Percentiles rank a stretch among this genome's conserved stretches.
These are phyloP conservation scores for Immersiporthe knoxdaviesiana DNA, from an alignment of 2,329 filamentous ascomycete species.

Conservation along the genomic window DNA sequence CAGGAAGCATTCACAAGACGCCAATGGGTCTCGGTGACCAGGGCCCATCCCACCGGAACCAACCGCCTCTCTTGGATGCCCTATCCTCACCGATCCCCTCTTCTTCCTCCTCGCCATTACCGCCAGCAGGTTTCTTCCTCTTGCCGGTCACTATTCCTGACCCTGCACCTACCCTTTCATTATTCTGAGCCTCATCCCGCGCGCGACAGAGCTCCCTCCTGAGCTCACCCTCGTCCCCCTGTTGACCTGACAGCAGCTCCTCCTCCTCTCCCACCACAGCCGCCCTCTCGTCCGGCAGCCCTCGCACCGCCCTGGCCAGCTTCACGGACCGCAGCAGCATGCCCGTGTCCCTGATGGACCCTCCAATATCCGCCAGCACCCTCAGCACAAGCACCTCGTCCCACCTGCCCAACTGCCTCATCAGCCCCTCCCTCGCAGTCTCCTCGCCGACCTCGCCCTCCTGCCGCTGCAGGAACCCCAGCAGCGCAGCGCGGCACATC, in stretches of 20 bases:
- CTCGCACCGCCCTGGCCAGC: conserved; percentile 34
- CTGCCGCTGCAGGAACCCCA: conserved; percentile 44
- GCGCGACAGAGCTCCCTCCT: conserved; percentile 15
- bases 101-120: conserved; percentile 27
- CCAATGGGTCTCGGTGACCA: conserved; percentile 65
- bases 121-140: conserved; percentile 24
- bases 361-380: conserved; percentile 37
- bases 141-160: conserved; percentile 15
- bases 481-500: conserved; percentile 41
- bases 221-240: conserved; percentile 15
- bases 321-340: conserved; percentile 37
- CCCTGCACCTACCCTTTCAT: background rate
- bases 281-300: conserved; percentile 31
- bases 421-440: conserved; percentile 28
- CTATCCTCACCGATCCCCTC: conserved; percentile 30
- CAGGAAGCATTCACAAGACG: conserved; percentile 44
- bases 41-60: conserved; percentile 53
- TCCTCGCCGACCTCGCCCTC: conserved; percentile 32
- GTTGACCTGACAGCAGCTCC: background rate
- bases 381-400: conserved; percentile 36
- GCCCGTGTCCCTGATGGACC: conserved; percentile 35
- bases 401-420: conserved; percentile 36
- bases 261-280: conserved; percentile 12
- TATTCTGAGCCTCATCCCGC: conserved; percentile 1
- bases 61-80: conserved; percentile 37